Base-by-base conservation (phyloP, 192 early-diverging fungal genomes). In the Coemansia sp. region DNA sequence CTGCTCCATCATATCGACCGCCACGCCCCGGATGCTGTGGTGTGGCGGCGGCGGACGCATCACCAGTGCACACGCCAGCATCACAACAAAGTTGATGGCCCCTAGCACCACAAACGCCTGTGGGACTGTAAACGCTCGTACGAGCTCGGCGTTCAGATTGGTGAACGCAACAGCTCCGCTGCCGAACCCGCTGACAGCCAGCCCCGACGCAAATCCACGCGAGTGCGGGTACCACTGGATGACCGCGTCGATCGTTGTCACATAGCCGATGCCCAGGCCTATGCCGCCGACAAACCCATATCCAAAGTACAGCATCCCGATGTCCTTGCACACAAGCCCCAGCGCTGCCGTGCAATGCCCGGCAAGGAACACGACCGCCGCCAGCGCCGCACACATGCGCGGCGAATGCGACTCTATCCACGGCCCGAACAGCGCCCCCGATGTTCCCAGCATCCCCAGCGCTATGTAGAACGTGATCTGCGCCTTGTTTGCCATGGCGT, bases 351-450 rank as follows among this genome's bases (percentile, higher is more conserved):
- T 62, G 62, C 91, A 85, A 65, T 93, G 87, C 0, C 90, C 92
- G 34, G 86, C 33, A 64, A 87, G 89, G 72, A 91, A 93, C 23
- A 93, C 71, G 14, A 71, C 49, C 6, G 89, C 84, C 9, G 89
- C 92, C 14, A 92, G 68, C 15, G 88, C 49, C 1, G 89, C 81
- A 48, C 87, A 88, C 75, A 85, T 81, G n/a, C 87, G 83, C 24
- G 92, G 92, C 33, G 89, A 88, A 62, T 87, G 85, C 39, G 89
- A 87, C 73, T 93, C 92, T 58, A 93, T 82, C 92, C 92, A 93
- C 0, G 92, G 92, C 8, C 92, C 92, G 55, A 90, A 84, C n/a
- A 88, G 44, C 21, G 90, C 90, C 34, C 89, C 87, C 9, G 90
- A 86, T 33, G 83, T 61, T 26, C 92, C 91, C 67, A 93, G 89